Evolutionary conservation across 208 protist species (phyloP), one percentile per base, ranked within the genome.

Genomic region (Blechomonas ayalai): DNA sequence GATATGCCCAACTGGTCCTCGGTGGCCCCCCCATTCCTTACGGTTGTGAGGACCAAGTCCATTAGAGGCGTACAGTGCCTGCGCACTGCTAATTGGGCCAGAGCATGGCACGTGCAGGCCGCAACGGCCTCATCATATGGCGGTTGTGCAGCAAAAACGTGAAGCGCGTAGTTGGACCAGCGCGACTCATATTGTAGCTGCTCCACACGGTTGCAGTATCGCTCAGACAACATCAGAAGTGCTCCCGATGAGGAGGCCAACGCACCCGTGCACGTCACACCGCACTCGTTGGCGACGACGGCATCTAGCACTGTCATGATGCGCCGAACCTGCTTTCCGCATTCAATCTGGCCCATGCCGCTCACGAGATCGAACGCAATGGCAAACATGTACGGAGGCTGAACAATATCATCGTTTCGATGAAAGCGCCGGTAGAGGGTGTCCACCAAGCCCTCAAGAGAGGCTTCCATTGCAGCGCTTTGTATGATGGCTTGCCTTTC

Each of bases 141-240:
- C 12, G 73, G 73, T 7, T 75, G 52, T 2, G 70, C 62, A 1
- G 28, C 12, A 15, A 88, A 44, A 4, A 88, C 34, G 12, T 55
- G 62, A 37, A 67, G 41, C 51, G 67, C 67, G 25, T 32, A 41
- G 2, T 9, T 0, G 19, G 48, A 43, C 60, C 60, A 67, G 5
- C 26, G n/a, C 34, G 24, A 10, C 12, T n/a, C 12, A 31, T 27
- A n/a, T 27, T 8, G n/a, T n/a, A n/a, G n/a, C n/a, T n/a, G n/a
- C n/a, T n/a, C n/a, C n/a, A n/a, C n/a, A n/a, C n/a, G n/a, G n/a
- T n/a, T n/a, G n/a, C n/a, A n/a, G n/a, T n/a, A n/a, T n/a, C n/a
- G n/a, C n/a, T n/a, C n/a, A n/a, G n/a, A n/a, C n/a, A n/a, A n/a
- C n/a, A n/a, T n/a, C n/a, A n/a, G n/a, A n/a, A n/a, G n/a, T n/a